A percentile compares a stretch with the other conserved stretches of the same genome.
phyloP scores from a whole-genome alignment of 2,329 filamentous ascomycete species.

The Diaporthe vexans region DNA sequence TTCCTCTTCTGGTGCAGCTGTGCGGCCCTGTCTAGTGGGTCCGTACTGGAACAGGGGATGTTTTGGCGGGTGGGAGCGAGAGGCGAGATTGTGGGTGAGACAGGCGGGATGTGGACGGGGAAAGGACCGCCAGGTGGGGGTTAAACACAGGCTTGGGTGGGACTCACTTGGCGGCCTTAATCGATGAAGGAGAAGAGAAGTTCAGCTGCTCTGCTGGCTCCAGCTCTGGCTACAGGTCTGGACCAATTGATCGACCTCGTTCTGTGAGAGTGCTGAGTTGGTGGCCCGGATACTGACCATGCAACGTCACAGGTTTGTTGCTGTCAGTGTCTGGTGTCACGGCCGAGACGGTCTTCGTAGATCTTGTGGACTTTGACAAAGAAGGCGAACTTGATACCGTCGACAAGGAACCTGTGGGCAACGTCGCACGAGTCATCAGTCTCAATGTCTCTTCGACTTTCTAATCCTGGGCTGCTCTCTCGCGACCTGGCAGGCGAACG shows the following conservation, averaged over 20 bases:
- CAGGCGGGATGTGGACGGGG: slow-evolving; percentile 34
- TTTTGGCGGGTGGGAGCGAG: slow-evolving; percentile 31
- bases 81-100: slow-evolving; percentile 36
- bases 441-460: not conserved
- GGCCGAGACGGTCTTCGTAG: slow-evolving; percentile 27
- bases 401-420: not conserved
- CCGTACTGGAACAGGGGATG: slow-evolving; percentile 34
- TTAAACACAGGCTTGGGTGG: not conserved
- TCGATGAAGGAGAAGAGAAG: not conserved
- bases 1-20: slow-evolving; percentile 33
- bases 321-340: slow-evolving; percentile 10
- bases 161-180: slow-evolving; percentile 4
- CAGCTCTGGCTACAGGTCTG: slow-evolving; percentile 1
- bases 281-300: slow-evolving; percentile 24
- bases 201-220: slow-evolving; percentile 17
- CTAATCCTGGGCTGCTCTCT: not conserved
- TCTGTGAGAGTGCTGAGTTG: not conserved
- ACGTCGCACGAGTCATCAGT: slow-evolving; percentile 19
- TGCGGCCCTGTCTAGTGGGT: slow-evolving; percentile 29
- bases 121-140: slow-evolving; percentile 1
- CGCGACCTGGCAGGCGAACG: not conserved
- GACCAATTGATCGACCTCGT: slow-evolving; percentile 5
- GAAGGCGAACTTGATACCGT: not conserved
- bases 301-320: slow-evolving; percentile 32
- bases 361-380: slow-evolving; percentile 10